Percentiles rank a stretch among this genome's conserved stretches.
Evolutionary conservation across 768 basidiomycete species (phyloP).

Genomic region (Filobasidium wieringae): DNA sequence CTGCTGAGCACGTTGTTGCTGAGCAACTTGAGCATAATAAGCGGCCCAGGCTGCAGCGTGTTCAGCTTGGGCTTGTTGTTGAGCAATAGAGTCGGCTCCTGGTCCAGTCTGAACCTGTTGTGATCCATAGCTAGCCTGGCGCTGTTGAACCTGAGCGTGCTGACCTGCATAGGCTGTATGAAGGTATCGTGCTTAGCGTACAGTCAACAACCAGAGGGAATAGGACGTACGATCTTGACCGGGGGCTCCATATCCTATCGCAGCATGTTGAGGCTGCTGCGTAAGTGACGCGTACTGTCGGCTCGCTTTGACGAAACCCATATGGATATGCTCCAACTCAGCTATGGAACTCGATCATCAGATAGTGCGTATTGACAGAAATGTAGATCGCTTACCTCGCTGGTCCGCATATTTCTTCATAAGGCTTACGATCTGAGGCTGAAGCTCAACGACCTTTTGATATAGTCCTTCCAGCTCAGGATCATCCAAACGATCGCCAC

Average conservation of each 20-base stretch:
- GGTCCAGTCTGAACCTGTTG: background rate
- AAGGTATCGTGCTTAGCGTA: too few relatives aligned
- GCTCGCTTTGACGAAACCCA: constrained; percentile 77
- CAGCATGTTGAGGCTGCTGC: constrained; percentile 45
- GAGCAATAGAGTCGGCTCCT: background rate
- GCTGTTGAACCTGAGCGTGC: background rate
- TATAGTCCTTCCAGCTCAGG: constrained; percentile 60
- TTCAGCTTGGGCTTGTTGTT: background rate
- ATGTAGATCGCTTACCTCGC: constrained; percentile 45
- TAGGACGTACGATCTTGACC: background rate
- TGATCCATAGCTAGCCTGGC: constrained; percentile 3
- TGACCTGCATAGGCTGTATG: background rate
- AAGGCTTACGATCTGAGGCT: constrained; percentile 89
- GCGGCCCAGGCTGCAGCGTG: constrained; percentile 6
- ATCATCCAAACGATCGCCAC: constrained; percentile 69
- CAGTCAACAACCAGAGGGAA: background rate
- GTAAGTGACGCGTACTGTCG: constrained; percentile 88
- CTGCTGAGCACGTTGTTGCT: constrained; percentile 16
- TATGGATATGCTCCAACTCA: constrained; percentile 87
- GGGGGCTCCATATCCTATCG: constrained; percentile 5
- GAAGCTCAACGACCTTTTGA: constrained; percentile 70
- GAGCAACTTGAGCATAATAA: constrained; percentile 6
- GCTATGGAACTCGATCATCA: constrained; percentile 44
- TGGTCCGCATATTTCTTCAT: constrained; percentile 98
- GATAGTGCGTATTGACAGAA: background rate